Evolutionary conservation across 73 alveolate species (phyloP), one percentile per base, ranked within the genome.

Genomic region (Paramecium sexaurelia): DNA sequence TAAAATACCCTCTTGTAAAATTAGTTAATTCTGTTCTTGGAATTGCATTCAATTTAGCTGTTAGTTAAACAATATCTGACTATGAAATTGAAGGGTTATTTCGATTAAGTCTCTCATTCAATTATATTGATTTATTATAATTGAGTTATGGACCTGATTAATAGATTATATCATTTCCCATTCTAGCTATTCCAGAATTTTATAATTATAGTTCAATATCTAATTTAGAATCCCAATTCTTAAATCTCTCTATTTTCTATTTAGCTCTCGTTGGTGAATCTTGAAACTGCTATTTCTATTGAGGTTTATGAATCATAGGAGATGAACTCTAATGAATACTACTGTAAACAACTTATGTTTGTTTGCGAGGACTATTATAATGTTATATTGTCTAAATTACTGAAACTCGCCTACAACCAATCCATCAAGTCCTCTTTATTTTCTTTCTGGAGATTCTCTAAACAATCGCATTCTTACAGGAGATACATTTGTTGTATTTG

Each of bases 381-480:
- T 5, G 19, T 35, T 32, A 36, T 4, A 10, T n/a, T 32, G 1
- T 13, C 35, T 22, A 78, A 17, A 43, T 78, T 78, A 78, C 90
- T 41, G 73, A 45, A 40, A 78, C 47, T 78, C 73, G 39, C 90
- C 90, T 7, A 78, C 90, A 41, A 43, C 90, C 7, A 78, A 78
- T 3, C 90, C 90, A 24, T 78, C 90, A 6, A 78, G 73, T 0
- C 90, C 90, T 78, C 55, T 39, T 26, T 39, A 13, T n/a, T 78
- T 78, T 17, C 41, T 19, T 73, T 73, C 66, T 24, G 90, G 90
- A 1, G 90, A 78, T 22, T 78, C 90, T 43, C 90, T 78, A 78
- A 78, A 78, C 55, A 78, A 33, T 78, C 90, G 22, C 69, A 78
- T 37, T 43, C 90, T 78, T 19, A 78, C 90, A 13, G 90, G 90